These are phyloP conservation scores for Millerozyma miso DNA, from an alignment of 805 yeast species.

Conservation along the genomic window DNA sequence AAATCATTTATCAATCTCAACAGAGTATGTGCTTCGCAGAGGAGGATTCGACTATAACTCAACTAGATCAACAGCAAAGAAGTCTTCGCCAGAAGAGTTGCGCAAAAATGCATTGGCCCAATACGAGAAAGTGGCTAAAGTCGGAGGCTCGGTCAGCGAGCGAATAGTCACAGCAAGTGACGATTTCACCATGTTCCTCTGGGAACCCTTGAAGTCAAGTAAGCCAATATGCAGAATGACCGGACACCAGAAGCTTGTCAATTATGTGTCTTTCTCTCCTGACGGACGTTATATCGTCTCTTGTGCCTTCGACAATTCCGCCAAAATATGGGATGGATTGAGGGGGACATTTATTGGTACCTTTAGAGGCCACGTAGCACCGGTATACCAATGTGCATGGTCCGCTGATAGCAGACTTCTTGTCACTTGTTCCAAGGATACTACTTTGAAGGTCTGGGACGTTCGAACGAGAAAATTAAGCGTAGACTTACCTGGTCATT, in stretches of 20 bases:
- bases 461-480: conserved; percentile 77
- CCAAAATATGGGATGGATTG: conserved; percentile 94
- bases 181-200: conserved; percentile 95
- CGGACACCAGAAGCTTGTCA: conserved; percentile 95
- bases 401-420: conserved; percentile 87
- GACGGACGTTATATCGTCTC: conserved; percentile 90
- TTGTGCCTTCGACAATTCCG: conserved; percentile 92
- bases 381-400: conserved; percentile 98
- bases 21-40: conserved; percentile 80
- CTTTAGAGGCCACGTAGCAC: conserved; percentile 94
- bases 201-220: conserved; percentile 81
- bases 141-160: conserved; percentile 58
- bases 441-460: conserved; percentile 96
- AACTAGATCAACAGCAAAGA: conserved; percentile 35
- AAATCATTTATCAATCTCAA: conserved; percentile 85
- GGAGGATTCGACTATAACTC: conserved; percentile 81
- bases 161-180: conserved; percentile 92
- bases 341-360: conserved; percentile 88
- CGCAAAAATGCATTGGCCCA: conserved; percentile 51
- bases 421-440: conserved; percentile 93
- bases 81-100: conserved; percentile 21
- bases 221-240: conserved; percentile 94
- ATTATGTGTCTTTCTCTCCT: conserved; percentile 93
- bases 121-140: conserved; percentile 58
- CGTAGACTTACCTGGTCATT: conserved; percentile 92